These are phyloP conservation scores for Aspergillus affinis DNA, from an alignment of 495 filamentous ascomycete genomes.

Conservation along the genomic window DNA sequence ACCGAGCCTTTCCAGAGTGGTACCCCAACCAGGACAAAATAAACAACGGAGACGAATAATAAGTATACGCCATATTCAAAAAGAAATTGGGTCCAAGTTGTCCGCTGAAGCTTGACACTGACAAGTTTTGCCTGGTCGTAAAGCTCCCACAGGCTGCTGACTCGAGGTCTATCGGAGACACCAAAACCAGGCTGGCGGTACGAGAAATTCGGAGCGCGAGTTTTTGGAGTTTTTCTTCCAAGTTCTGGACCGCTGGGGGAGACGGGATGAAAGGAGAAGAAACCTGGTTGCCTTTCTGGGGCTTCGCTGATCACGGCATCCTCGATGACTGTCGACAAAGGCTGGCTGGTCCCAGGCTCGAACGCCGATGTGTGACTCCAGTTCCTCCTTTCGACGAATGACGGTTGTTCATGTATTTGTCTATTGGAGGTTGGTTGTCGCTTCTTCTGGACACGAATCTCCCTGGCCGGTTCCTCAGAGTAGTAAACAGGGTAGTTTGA, in stretches of 20 bases:
- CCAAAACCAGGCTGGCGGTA: neutral
- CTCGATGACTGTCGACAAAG: neutral
- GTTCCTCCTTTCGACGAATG: neutral
- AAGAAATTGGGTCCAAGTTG: constrained; percentile 31
- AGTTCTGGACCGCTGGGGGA: neutral
- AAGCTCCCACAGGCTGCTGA: neutral
- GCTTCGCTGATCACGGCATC: neutral
- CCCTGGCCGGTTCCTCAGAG: neutral
- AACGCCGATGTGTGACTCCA: neutral
- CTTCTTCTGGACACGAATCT: constrained; percentile 1
- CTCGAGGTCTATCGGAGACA: neutral
- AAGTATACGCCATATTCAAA: constrained; percentile 40
- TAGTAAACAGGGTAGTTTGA: neutral
- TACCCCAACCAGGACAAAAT: constrained; percentile 41
- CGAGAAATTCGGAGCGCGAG: neutral
- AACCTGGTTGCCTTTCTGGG: neutral
- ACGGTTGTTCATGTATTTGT: neutral
- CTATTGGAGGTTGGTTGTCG: neutral
- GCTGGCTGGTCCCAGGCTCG: neutral
- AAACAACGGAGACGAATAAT: constrained; percentile 31
- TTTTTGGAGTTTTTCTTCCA: neutral
- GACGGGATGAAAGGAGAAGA: neutral
- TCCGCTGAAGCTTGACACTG: constrained; percentile 25
- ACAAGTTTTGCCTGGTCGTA: constrained; percentile 13
- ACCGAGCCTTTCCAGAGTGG: constrained; percentile 45